Percentiles rank a stretch among this genome's conserved stretches.
These are phyloP conservation scores for Ogataea neopini DNA, from an alignment of 805 yeast species.

Conservation along the genomic window DNA sequence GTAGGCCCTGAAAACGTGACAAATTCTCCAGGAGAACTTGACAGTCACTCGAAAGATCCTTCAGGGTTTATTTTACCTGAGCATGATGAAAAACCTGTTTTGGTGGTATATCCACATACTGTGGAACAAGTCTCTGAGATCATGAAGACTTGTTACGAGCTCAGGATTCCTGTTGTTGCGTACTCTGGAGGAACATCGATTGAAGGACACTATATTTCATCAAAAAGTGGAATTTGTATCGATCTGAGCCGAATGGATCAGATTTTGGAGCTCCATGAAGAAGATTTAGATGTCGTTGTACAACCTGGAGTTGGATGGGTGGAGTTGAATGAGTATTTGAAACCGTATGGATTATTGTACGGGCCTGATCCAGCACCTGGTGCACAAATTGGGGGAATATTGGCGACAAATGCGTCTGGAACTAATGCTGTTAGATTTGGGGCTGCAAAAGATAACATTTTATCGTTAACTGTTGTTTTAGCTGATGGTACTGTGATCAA, in stretches of 20 bases:
- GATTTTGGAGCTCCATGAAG: constrained; percentile 54
- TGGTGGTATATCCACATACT: constrained; percentile 60
- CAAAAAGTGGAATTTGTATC: constrained; percentile 60
- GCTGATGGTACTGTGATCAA: constrained; percentile 80
- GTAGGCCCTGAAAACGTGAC: constrained; percentile 58
- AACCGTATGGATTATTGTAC: constrained; percentile 54
- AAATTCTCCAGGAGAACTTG: constrained; percentile 35
- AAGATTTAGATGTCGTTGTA: constrained; percentile 72
- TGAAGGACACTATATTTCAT: constrained; percentile 76
- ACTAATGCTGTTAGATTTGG: constrained; percentile 78
- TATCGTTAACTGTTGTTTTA: constrained; percentile 68
- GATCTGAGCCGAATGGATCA: constrained; percentile 65
- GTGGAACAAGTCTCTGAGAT: constrained; percentile 68
- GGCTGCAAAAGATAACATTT: constrained; percentile 72
- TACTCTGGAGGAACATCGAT: constrained; percentile 76
- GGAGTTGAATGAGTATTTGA: constrained; percentile 55
- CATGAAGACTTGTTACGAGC: constrained; percentile 61
- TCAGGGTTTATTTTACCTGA: constrained; percentile 35
- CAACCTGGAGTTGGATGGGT: constrained; percentile 84
- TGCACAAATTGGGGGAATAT: constrained; percentile 75
- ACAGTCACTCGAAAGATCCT: constrained; percentile 34
- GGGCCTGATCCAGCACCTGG: constrained; percentile 83
- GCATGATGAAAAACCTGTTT: constrained; percentile 34
- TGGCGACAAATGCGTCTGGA: constrained; percentile 76
- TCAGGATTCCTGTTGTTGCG: constrained; percentile 68